These are phyloP conservation scores for Euryodendron excelsum DNA, from an alignment of 148 eudicot genomes.

Conservation along the genomic window DNA sequence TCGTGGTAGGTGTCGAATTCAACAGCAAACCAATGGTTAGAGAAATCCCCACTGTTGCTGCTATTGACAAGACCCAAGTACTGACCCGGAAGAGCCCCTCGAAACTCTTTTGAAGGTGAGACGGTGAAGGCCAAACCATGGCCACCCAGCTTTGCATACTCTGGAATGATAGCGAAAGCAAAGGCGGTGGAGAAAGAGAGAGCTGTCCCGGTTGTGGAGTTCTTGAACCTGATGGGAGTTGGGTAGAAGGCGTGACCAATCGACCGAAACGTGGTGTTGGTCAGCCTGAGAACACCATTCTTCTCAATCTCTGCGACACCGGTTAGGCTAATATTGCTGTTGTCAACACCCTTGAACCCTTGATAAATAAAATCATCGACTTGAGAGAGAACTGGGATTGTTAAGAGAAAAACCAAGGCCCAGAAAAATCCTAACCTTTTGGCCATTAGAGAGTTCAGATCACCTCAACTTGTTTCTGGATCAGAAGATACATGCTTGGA, in stretches of 20 bases:
- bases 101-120: conserved; percentile 37
- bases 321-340: conserved; percentile 43
- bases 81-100: conserved; percentile 65
- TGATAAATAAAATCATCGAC: conserved; percentile 49
- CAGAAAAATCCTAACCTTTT: conserved; percentile 16
- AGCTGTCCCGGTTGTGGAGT: conserved; percentile 35
- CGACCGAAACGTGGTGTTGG: conserved; percentile 45
- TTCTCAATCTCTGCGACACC: conserved; percentile 48
- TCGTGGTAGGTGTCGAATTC: conserved; percentile 84
- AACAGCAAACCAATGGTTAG: conserved; percentile 71
- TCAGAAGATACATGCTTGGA: too few relatives aligned
- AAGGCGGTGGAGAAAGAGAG: conserved; percentile 77
- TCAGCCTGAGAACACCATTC: conserved; percentile 53
- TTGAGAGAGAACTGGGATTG: conserved; percentile 29
- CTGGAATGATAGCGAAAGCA: conserved; percentile 64
- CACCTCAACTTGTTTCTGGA: not conserved
- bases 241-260: conserved; percentile 70
- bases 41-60: conserved; percentile 52
- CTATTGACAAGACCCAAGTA: conserved; percentile 64
- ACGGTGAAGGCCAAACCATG: conserved; percentile 82
- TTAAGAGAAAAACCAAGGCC: conserved; percentile 28
- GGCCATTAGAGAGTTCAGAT: conserved; percentile 24
- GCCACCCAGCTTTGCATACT: conserved; percentile 63
- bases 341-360: conserved; percentile 44
- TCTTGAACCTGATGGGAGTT: conserved; percentile 48